Percentiles rank a stretch among this genome's conserved stretches.
Conservation (phyloP, 305 asterid species). For the Andrographis paniculata region DNA sequence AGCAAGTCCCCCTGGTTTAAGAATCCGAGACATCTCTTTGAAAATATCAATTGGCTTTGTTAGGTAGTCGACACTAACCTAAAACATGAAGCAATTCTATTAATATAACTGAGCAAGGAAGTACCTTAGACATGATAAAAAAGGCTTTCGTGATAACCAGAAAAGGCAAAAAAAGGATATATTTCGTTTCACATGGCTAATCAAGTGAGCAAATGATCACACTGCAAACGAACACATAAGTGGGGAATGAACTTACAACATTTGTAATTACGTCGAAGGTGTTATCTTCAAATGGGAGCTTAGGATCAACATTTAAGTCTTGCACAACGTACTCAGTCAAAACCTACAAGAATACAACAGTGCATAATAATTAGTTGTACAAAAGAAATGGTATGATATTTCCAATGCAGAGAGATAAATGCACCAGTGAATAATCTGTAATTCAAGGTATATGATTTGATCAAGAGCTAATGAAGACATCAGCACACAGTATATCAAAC, state of each 20-base stretch:
- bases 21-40: slow-evolving; percentile 81
- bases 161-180: too few relatives aligned
- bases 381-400: background rate
- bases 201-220: slow-evolving; percentile 3
- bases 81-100: slow-evolving; percentile 9
- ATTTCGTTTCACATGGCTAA: too few relatives aligned
- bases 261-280: slow-evolving; percentile 77
- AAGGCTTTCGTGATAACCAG: too few relatives aligned
- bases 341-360: slow-evolving; percentile 43
- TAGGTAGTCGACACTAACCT: slow-evolving; percentile 93
- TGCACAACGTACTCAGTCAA: slow-evolving; percentile 82
- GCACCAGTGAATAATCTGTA: background rate
- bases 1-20: slow-evolving; percentile 89
- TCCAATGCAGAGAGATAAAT: background rate
- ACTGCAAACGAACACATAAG: background rate
- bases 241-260: slow-evolving; percentile 44
- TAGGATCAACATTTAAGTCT: slow-evolving; percentile 75
- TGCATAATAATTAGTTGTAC: slow-evolving; percentile 15
- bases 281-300: slow-evolving; percentile 75
- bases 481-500: too few relatives aligned
- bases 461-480: too few relatives aligned
- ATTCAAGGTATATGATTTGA: too few relatives aligned
- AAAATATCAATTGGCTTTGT: slow-evolving; percentile 73
- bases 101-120: background rate
- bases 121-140: background rate